Base-by-base conservation (phyloP, 2,329 filamentous ascomycete species). In the Lachnellula arida region DNA sequence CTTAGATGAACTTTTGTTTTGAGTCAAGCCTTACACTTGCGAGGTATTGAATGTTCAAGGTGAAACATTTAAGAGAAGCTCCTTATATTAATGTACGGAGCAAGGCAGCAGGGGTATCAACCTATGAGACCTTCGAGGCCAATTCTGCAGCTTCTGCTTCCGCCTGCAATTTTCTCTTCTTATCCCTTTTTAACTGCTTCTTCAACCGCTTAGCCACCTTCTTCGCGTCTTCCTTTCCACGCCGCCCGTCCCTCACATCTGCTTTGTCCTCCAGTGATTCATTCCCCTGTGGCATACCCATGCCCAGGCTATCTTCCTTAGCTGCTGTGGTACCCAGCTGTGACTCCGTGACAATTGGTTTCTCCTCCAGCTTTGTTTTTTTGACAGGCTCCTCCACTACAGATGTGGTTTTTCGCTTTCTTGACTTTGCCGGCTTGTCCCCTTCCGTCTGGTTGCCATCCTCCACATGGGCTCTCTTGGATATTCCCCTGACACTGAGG, bases 161-260 rank as follows among this genome's bases (percentile, higher is more conserved):
- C n/a, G 56, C 17, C 50, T 61, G 60, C 34, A 53, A 48, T 14
- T 54, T 46, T 35, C 55, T 57, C 57, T 53, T 64, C 55, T 61
- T 61, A 28, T 62, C 63, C 44, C 57, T 63, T 39, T 59, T 63
- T 34, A 61, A 58, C 48, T 57, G 51, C 34, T 56, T 61, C 35
- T 56, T 62, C 43, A 51, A 51, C 37, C 56, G 55, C n/a, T 56
- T 57, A 17, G 54, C 37, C 46, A 58, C 55, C 44, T 58, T 53
- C 32, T 47, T 44, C 5, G 35, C 12, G 3, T 53, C 44, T 55
- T 54, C 54, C 19, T 54, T 51, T 53, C 47, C 39, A 25, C 12
- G 19, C 32, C 44, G 37, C 12, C 51, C 34, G n/a, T 28, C 17
- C 7, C 14, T 17, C 32, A 17, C 19, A 37, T 25, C 15, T 15